Evolutionary conservation across 1,139 yeast genomes (phyloP), one percentile per base, ranked within the genome.

Genomic region (Fermentozyma sake): DNA sequence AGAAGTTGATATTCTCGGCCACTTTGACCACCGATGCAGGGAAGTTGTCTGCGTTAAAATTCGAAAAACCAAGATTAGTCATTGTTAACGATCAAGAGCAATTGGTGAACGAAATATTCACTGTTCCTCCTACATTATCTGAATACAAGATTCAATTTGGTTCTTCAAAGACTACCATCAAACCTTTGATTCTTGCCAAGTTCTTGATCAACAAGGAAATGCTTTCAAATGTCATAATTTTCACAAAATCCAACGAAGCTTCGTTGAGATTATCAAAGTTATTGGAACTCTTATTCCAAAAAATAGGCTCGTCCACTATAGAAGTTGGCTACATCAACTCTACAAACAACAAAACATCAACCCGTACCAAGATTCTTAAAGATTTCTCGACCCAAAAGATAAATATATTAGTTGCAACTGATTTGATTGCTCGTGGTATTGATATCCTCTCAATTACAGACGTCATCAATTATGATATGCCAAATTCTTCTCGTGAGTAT

Each of bases 21-120:
- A 91, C 99, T 0, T 68, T 93, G 33, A 87, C 96, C 3, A 80
- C 96, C 1, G 95, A 89, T 53, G 87, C 96, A 0, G 95, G 93
- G 18, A 84, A 84, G 47, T 61, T 93, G 29, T 70, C 91, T 7
- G 72, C 75, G 25, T 63, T 91, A 37, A 72, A 79, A 31, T 73
- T 93, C 40, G 61, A 67, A 31, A 67, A 68, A 26, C 95, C 96
- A 6, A 69, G 79, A 44, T 57, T 93, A 26, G 69, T 84, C 25
- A 74, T 89, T 32, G 79, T 85, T 32, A 85, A 80, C 41, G 72
- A 78, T 26, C 61, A 68, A 20, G 62, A 67, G 26, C 55, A 58
- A 21, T 53, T 71, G 37, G 72, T 67, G 15, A 64, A 64, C 33
- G 82, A 77, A 35, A 55, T 73, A 40, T 74, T 69, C 42, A 59